Conservation (phyloP, 2,329 filamentous ascomycete species). For the Diaporthe nobilis region DNA sequence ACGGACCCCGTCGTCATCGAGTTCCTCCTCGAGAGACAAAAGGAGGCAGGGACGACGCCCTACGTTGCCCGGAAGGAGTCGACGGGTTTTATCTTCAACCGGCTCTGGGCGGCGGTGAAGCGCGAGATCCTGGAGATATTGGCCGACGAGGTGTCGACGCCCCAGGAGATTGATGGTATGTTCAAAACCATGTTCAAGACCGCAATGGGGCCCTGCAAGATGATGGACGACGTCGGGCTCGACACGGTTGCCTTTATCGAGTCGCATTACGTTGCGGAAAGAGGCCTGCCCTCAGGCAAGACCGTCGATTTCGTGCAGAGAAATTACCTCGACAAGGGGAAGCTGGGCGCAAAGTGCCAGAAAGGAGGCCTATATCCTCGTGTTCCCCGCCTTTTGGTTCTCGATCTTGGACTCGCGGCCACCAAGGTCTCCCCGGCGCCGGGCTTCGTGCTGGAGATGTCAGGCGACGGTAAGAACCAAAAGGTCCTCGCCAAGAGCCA, state of each 20-base stretch:
- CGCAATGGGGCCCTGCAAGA: conserved; percentile 47
- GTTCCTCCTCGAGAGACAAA: conserved; percentile 49
- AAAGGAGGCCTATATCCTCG: conserved; percentile 58
- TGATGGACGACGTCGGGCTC: conserved; percentile 53
- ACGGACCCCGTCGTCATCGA: conserved; percentile 49
- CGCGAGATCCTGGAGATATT: conserved; percentile 51
- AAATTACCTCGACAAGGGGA: conserved; percentile 61
- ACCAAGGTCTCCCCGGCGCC: conserved; percentile 31
- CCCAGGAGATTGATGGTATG: conserved; percentile 49
- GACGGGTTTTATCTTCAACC: conserved; percentile 53
- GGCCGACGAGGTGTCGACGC: conserved; percentile 50
- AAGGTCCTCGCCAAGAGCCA: conserved; percentile 47
- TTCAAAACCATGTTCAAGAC: conserved; percentile 43
- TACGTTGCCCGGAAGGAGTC: conserved; percentile 49
- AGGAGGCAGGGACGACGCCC: conserved; percentile 48
- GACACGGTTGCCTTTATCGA: conserved; percentile 52
- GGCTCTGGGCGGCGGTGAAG: conserved; percentile 54
- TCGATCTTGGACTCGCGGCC: conserved; percentile 48
- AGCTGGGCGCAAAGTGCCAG: conserved; percentile 59
- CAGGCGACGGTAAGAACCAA: conserved; percentile 43
- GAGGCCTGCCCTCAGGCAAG: conserved; percentile 55
- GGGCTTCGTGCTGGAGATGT: conserved; percentile 44
- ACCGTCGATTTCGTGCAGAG: conserved; percentile 61
- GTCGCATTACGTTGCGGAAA: conserved; percentile 54
- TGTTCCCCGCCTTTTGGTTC: conserved; percentile 44